Base-by-base conservation (phyloP, 148 eudicot genomes). In the Heliosperma pusillum region DNA sequence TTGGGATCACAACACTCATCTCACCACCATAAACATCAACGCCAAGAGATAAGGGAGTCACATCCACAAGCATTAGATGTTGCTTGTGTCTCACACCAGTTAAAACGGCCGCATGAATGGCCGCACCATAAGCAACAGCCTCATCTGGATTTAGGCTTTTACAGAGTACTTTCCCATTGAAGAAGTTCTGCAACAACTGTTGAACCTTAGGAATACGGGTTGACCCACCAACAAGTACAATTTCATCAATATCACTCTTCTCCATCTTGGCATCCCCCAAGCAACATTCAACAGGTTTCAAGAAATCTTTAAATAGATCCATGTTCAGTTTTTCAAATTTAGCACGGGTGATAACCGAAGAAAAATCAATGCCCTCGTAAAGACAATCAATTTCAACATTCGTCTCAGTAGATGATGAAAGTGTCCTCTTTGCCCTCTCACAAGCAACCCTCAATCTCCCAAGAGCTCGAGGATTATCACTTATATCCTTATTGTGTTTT, bases 61-160 rank as follows among this genome's bases (percentile, higher is more conserved):
- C 70, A 13, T 74, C 77, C 6, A 52, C 13, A 63, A 74, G 61
- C 12, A 27, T 12, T 7, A 27, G 2, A 8, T 74, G 26, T 20
- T 64, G 66, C 2, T 64, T 11, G 20, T 26, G 55, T 10, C 29
- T 10, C 0, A 62, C 59, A 62, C 76, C 76, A 12, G 19, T 45
- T 30, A 47, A 24, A 33, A 65, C 20, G 5, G 69, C 69, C 1
- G 69, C 69, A 3, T 65, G 45, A 33, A 80, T 17, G 12, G 76
- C 77, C 11, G 83, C 83, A 1, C 83, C 83, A 72, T 66, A 66
- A 0, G 79, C 74, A 59, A 76, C 79, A 2, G 79, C 73, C 21
- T 76, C 79, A 40, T 76, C 73, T 0, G 79, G 74, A 7, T 76
- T 69, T 0, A 76, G 58, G 11, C 36, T 68, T 59, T 58, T 69